Evolutionary conservation across 176 grass and related monocot genomes (phyloP), one percentile per base, ranked within the genome.

Genomic region (Melocanna baccifera): DNA sequence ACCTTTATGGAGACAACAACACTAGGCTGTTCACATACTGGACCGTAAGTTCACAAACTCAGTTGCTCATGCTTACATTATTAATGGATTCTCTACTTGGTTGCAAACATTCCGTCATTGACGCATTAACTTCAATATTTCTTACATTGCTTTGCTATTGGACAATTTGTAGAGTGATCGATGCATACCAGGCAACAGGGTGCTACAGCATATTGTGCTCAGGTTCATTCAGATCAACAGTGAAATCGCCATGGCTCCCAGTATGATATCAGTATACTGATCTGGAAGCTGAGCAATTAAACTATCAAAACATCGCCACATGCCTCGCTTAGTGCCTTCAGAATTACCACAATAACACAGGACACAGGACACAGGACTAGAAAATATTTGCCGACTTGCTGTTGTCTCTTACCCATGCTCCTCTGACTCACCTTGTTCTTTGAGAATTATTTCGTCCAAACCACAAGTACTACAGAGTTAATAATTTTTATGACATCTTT

Each of bases 201-300:
- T 97, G 94, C 80, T 92, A 89, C 78, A 97, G 94, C 58, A 73
- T 97, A n/a, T 42, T 92, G 30, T 97, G 92, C 77, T 87, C 94
- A 8, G 94, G 18, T 97, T 97, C 68, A 89, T 97, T 74, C 92
- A 97, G 76, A 81, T 87, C 43, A 97, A 94, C 73, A 92, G 88
- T 12, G 92, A 91, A 68, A 83, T 97, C 3, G 94, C 94, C 48
- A 89, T 97, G 86, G 92, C 3, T 87, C 88, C 30, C 94, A 97
- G 73, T 97, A 94, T 91, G 92, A 92, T 73, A 92, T 97, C 69
- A 94, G 90, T 75, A 89, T 97, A 72, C 77, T 94, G 13, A 87
- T 97, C 63, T 94, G 92, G 94, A 92, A 94, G 94, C 92, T 97
- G 84, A 84, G 75, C 5, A 61, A 43, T 20, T 82, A 66, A 82